Evolutionary conservation across 192 early-diverging fungal species (phyloP).

Genomic region (Jimgerdemannia flammicorona): DNA sequence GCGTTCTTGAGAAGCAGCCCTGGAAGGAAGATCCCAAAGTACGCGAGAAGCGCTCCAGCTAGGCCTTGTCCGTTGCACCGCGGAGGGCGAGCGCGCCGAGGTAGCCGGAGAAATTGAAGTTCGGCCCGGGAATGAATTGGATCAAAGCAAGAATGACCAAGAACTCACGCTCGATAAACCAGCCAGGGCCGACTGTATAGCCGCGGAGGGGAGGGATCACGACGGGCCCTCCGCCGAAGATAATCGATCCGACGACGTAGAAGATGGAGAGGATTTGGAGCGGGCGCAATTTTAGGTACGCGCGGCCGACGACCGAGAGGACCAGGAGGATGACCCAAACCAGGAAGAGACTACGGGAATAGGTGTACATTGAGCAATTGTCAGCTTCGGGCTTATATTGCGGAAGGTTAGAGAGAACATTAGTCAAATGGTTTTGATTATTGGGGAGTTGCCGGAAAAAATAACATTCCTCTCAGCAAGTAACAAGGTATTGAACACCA

Average conservation of each 20-base stretch:
- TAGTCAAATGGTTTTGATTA: not conserved
- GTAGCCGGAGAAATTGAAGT: slow-evolving; percentile 67
- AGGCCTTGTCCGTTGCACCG: slow-evolving; percentile 22
- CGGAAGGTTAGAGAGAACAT: not conserved
- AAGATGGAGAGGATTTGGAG: slow-evolving; percentile 39
- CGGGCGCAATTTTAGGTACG: not conserved
- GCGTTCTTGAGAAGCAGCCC: slow-evolving; percentile 56
- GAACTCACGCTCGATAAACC: slow-evolving; percentile 55
- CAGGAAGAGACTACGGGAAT: slow-evolving; percentile 28
- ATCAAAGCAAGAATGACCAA: slow-evolving; percentile 59
- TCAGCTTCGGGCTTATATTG: not conserved
- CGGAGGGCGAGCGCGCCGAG: slow-evolving; percentile 55
- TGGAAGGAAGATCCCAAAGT: slow-evolving; percentile 56
- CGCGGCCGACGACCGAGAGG: slow-evolving; percentile 33
- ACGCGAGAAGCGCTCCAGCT: slow-evolving; percentile 48
- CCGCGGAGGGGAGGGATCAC: slow-evolving; percentile 52
- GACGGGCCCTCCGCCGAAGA: slow-evolving; percentile 65
- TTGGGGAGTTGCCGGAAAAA: no score
- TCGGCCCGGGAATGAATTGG: slow-evolving; percentile 52
- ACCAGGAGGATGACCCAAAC: slow-evolving; percentile 48
- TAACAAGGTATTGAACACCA: not conserved
- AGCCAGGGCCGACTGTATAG: slow-evolving; percentile 50
- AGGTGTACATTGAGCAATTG: slow-evolving; percentile 10
- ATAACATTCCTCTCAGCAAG: not conserved
- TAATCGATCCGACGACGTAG: slow-evolving; percentile 55